Evolutionary conservation across 345 rosid species (phyloP).

Genomic region (Eutrema yunnanense): DNA sequence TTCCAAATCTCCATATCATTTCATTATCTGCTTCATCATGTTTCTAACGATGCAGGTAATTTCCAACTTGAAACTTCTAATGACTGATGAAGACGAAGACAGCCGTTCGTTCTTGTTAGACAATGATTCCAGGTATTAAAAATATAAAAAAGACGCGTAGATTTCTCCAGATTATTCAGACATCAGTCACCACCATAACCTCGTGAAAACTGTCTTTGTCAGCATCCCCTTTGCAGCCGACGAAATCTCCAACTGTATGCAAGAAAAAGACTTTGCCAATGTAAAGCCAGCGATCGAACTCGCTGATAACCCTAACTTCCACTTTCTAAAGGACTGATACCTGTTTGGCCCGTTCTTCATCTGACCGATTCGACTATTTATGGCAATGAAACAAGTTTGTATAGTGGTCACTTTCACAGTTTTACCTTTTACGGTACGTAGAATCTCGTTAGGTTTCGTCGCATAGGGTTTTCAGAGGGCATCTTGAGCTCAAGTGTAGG

Average conservation of each 20-base stretch:
- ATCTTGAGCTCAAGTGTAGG: neutral
- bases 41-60: conserved; percentile 50
- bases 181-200: neutral
- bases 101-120: conserved; percentile 65
- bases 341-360: neutral
- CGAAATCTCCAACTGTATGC: conserved; percentile 45
- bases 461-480: conserved; percentile 5
- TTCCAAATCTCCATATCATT: neutral
- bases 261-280: conserved; percentile 56
- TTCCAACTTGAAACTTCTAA: conserved; percentile 67
- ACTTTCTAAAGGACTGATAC: conserved; percentile 62
- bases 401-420: conserved; percentile 18
- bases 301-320: conserved; percentile 62
- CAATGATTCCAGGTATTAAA: conserved; percentile 62
- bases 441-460: conserved; percentile 10
- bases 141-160: neutral
- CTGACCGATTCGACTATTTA: neutral
- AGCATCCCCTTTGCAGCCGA: conserved; percentile 87
- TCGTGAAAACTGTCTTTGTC: conserved; percentile 10
- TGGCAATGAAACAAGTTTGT: conserved; percentile 8
- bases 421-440: conserved; percentile 11
- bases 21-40: neutral
- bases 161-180: neutral
- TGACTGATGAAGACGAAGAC: conserved; percentile 65
- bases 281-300: conserved; percentile 68